These are phyloP conservation scores for Aristolochia contorta DNA, from an alignment of 164 flowering plant species.

Conservation along the genomic window DNA sequence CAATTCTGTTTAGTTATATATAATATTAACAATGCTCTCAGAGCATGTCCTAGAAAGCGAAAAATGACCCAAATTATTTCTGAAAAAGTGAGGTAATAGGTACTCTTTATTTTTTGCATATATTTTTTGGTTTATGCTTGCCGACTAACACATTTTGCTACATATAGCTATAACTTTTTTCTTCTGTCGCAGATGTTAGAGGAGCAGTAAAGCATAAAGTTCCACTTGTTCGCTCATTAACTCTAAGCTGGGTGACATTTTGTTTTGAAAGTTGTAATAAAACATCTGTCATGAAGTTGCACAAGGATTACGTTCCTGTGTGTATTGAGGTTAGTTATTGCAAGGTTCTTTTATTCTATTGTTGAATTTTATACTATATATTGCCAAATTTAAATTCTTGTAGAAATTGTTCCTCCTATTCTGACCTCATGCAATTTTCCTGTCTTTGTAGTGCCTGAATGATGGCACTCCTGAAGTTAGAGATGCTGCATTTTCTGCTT, in stretches of 20 bases:
- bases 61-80: too few relatives aligned
- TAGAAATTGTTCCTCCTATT: neutral
- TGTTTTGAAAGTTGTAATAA: slow-evolving; percentile 91
- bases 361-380: neutral
- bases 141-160: neutral
- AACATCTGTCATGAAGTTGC: slow-evolving; percentile 77
- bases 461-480: slow-evolving; percentile 98
- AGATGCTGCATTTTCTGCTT: slow-evolving; percentile 90
- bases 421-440: neutral
- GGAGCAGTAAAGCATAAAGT: slow-evolving; percentile 88
- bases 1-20: too few relatives aligned
- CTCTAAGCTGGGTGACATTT: slow-evolving; percentile 88
- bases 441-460: slow-evolving; percentile 59
- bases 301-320: slow-evolving; percentile 94
- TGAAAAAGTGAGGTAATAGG: too few relatives aligned
- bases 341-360: neutral
- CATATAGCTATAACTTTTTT: neutral
- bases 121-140: too few relatives aligned
- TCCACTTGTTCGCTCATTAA: slow-evolving; percentile 92
- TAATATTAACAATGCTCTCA: too few relatives aligned
- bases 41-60: too few relatives aligned
- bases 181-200: slow-evolving; percentile 60
- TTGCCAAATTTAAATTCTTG: too few relatives aligned
- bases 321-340: slow-evolving; percentile 87
- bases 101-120: too few relatives aligned